phyloP scores from a whole-genome alignment of 148 eudicot genomes.

The Camellia japonica region DNA sequence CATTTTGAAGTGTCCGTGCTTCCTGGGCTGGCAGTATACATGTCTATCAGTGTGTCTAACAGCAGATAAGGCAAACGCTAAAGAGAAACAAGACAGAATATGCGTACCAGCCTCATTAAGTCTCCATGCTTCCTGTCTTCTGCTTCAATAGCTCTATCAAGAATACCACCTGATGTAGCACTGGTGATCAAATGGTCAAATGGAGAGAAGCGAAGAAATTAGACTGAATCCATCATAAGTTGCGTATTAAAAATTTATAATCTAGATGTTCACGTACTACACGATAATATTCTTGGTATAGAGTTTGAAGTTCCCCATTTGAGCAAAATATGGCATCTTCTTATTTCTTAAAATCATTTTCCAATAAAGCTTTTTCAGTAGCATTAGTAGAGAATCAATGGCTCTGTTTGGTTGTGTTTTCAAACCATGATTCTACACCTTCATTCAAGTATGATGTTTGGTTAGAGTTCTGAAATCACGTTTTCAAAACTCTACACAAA shows the following conservation, averaged over 20 bases:
- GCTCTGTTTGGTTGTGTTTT: too few species aligned
- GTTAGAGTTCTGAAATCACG: too few species aligned
- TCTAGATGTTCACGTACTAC: neutral
- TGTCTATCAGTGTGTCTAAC: neutral
- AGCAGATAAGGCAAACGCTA: neutral
- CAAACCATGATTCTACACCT: too few species aligned
- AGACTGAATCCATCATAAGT: neutral
- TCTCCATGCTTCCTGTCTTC: slow-evolving; percentile 43
- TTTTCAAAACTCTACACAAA: too few species aligned
- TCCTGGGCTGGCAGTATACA: neutral
- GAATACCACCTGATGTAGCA: slow-evolving; percentile 40
- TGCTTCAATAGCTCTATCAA: slow-evolving; percentile 50
- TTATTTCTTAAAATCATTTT: neutral
- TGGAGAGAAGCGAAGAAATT: neutral
- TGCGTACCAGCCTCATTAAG: slow-evolving; percentile 37
- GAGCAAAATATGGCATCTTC: neutral
- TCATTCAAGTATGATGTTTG: too few species aligned
- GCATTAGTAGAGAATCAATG: neutral
- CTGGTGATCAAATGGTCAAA: slow-evolving; percentile 18
- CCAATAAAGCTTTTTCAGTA: neutral
- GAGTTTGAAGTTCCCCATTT: neutral
- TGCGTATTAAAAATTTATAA: neutral
- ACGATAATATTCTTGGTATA: neutral
- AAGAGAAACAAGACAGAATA: neutral
- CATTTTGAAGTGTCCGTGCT: too few species aligned